Evolutionary conservation across 1,284 basidiomycete species (phyloP).

Genomic region (Rhodotorula sp.): DNA sequence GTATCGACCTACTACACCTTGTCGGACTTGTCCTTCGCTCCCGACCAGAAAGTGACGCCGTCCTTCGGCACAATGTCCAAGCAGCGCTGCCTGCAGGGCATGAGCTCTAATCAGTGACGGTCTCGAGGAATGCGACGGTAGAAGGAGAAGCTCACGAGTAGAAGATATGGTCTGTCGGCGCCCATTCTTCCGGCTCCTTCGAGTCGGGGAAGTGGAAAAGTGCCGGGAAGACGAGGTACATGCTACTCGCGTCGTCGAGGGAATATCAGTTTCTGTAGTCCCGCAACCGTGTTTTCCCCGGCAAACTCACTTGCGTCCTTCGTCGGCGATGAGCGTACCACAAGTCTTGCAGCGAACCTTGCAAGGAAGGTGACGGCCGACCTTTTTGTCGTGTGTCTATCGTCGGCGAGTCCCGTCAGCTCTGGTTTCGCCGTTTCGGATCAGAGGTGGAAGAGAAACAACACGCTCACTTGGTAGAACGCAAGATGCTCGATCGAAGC

Average conservation of each 20-base stretch:
- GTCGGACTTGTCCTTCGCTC: constrained; percentile 20
- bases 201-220: constrained; percentile 13
- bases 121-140: too few species aligned
- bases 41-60: constrained; percentile 26
- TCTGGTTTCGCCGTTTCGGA: too few species aligned
- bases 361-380: constrained; percentile 25
- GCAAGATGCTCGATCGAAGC: constrained; percentile 13
- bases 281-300: too few species aligned
- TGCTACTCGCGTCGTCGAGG: background rate
- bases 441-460: fast-evolving
- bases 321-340: constrained; percentile 16
- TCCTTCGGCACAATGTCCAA: constrained; percentile 11
- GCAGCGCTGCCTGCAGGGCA: too few species aligned
- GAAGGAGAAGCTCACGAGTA: background rate
- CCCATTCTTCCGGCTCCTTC: constrained; percentile 17
- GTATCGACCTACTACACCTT: constrained; percentile 1
- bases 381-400: constrained; percentile 16
- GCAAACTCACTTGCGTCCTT: constrained; percentile 20
- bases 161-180: constrained; percentile 20
- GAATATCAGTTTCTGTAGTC: background rate
- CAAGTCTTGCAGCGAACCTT: constrained; percentile 32
- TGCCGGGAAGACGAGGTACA: constrained; percentile 19
- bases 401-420: too few species aligned
- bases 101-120: too few species aligned
- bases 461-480: constrained; percentile 21